A percentile compares a stretch with the other conserved stretches of the same genome.
These are phyloP conservation scores for Picea glauca DNA, from an alignment of 75 land plant genomes.

Conservation along the genomic window DNA sequence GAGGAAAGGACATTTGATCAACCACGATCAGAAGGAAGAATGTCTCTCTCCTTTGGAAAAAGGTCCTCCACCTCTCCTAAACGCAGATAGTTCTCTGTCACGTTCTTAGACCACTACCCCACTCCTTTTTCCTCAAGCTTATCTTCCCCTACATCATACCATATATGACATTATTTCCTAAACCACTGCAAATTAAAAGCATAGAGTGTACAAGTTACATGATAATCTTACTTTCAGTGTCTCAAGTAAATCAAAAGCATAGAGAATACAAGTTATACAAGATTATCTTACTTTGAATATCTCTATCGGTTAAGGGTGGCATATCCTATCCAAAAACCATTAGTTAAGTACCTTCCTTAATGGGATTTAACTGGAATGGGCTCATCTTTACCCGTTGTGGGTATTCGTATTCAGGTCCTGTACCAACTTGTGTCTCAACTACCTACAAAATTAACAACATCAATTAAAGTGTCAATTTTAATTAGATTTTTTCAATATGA, in stretches of 20 bases:
- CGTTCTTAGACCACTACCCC: slow-evolving; percentile 17
- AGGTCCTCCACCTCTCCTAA: slow-evolving; percentile 15
- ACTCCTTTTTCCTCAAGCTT: slow-evolving; percentile 6
- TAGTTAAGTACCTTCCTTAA: neutral
- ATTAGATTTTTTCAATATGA: too few relatives aligned
- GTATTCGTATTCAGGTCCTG: neutral
- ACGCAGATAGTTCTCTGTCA: slow-evolving; percentile 14
- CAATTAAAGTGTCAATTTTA: too few relatives aligned
- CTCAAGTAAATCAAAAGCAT: too few relatives aligned
- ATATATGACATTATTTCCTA: too few relatives aligned
- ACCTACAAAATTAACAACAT: neutral
- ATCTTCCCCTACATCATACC: slow-evolving; percentile 10
- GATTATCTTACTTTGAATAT: neutral
- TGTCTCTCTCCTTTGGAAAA: neutral
- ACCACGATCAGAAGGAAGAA: slow-evolving; percentile 17
- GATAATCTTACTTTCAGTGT: too few relatives aligned
- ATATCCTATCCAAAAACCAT: neutral
- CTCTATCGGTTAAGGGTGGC: neutral
- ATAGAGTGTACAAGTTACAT: too few relatives aligned
- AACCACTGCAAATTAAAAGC: too few relatives aligned
- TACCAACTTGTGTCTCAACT: neutral
- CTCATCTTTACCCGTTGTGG: neutral
- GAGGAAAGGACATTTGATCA: neutral
- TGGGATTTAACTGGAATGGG: neutral
- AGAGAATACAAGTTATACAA: too few relatives aligned